phyloP scores from a whole-genome alignment of 1,284 basidiomycete species.

The Sporisorium iseilematis-ciliati region DNA sequence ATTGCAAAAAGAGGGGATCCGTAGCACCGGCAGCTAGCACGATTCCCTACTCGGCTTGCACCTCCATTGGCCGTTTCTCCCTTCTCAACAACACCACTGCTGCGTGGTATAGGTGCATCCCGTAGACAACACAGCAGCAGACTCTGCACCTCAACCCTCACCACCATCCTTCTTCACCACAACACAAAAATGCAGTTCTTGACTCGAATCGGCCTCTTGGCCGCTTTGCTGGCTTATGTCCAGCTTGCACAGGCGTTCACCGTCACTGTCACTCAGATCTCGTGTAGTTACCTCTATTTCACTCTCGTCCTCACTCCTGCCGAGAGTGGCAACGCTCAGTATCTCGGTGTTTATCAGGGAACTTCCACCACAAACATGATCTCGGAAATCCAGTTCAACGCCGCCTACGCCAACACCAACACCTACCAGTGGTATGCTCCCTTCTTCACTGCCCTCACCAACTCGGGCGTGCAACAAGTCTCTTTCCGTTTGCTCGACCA shows the following conservation, averaged over 20 bases:
- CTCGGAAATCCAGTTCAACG: conserved; percentile 26
- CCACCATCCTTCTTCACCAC: background rate
- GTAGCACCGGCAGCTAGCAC: too few relatives aligned
- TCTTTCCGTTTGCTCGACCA: conserved; percentile 37
- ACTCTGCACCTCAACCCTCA: background rate
- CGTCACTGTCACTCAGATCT: conserved; percentile 32
- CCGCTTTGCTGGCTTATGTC: conserved; percentile 25
- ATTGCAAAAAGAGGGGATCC: too few relatives aligned
- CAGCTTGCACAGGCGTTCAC: conserved; percentile 23
- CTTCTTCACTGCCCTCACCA: conserved; percentile 27
- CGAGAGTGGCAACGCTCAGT: conserved; percentile 15
- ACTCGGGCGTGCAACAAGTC: conserved; percentile 27
- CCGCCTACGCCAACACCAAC: conserved; percentile 18
- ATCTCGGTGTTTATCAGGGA: conserved; percentile 25
- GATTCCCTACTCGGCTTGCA: too few relatives aligned
- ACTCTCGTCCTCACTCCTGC: conserved; percentile 26
- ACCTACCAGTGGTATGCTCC: conserved; percentile 29
- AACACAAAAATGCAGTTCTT: conserved; percentile 22
- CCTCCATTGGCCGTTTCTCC: too few relatives aligned
- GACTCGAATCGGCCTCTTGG: conserved; percentile 18
- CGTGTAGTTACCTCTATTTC: conserved; percentile 35
- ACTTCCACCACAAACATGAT: conserved; percentile 13
- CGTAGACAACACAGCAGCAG: background rate
- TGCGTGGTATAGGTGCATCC: too few relatives aligned
- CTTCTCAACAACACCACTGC: too few relatives aligned